A percentile compares a stretch with the other conserved stretches of the same genome.
These are phyloP conservation scores for Pseudozyma thailandica DNA, from an alignment of 1,284 basidiomycete species.

Conservation along the genomic window DNA sequence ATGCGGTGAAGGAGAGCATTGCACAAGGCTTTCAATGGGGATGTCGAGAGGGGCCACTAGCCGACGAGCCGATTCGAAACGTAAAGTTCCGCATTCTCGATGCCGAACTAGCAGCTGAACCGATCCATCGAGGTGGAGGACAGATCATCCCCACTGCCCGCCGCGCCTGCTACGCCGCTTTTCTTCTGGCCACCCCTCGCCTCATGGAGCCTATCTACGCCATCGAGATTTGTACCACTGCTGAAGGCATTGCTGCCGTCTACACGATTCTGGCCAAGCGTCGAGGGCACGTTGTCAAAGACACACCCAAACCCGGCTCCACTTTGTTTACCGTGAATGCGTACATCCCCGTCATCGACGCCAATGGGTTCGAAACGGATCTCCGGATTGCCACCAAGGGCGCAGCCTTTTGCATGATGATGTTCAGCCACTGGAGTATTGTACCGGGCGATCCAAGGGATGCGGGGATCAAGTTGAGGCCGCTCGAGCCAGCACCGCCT, in stretches of 20 bases:
- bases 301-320: conserved; percentile 95
- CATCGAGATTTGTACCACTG: conserved; percentile 96
- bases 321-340: conserved; percentile 97
- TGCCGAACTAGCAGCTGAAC: conserved; percentile 88
- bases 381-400: conserved; percentile 95
- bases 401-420: conserved; percentile 94
- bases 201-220: conserved; percentile 94
- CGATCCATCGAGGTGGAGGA: conserved; percentile 96
- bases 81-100: conserved; percentile 97
- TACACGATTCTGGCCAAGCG: conserved; percentile 96
- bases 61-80: conserved; percentile 98
- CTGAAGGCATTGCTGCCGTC: conserved; percentile 97
- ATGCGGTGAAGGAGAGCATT: conserved; percentile 89
- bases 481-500: conserved; percentile 94
- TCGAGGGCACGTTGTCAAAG: conserved; percentile 96
- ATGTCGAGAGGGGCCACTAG: conserved; percentile 92
- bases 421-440: conserved; percentile 98
- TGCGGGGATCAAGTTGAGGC: conserved; percentile 90
- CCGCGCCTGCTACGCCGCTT: conserved; percentile 98
- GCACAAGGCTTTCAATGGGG: conserved; percentile 99
- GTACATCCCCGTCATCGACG: conserved; percentile 95
- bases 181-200: conserved; percentile 78
- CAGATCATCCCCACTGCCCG: conserved; percentile 98
- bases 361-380: conserved; percentile 99
- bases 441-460: conserved; percentile 98